Percentiles rank a stretch among this genome's conserved stretches.
These are phyloP conservation scores for Trichophyton rubrum DNA, from an alignment of 2,329 filamentous ascomycete genomes.

Conservation along the genomic window DNA sequence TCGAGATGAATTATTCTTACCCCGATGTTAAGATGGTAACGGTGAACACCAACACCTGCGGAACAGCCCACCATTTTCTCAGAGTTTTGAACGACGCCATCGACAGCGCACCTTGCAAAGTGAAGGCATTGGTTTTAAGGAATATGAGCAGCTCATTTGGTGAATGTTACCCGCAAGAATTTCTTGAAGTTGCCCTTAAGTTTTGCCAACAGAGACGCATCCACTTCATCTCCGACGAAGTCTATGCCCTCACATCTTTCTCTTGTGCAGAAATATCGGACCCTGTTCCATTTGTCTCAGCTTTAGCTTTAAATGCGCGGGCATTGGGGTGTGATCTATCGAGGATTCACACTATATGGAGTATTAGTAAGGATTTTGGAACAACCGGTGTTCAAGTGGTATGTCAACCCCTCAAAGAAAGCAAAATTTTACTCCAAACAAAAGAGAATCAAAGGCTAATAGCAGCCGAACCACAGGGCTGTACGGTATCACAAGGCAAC, in stretches of 20 bases:
- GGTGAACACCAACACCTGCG: constrained; percentile 13
- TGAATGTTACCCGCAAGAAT: constrained; percentile 16
- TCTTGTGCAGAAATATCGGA: constrained; percentile 11
- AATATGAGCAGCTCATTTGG: constrained; percentile 21
- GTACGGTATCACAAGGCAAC: constrained; percentile 18
- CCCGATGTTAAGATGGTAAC: constrained; percentile 13
- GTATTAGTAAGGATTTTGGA: constrained; percentile 16
- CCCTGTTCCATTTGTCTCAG: constrained; percentile 13
- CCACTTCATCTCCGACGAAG: constrained; percentile 21
- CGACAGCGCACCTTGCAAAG: constrained; percentile 10
- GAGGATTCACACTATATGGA: constrained; percentile 16
- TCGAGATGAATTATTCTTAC: constrained; percentile 10
- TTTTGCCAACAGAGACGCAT: constrained; percentile 17
- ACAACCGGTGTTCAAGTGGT: constrained; percentile 15
- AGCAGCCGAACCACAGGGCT: constrained; percentile 11
- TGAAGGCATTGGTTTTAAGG: constrained; percentile 17
- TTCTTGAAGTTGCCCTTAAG: constrained; percentile 14
- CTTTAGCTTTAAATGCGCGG: constrained; percentile 11
- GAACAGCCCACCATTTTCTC: constrained; percentile 12
- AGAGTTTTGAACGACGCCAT: constrained; percentile 13
- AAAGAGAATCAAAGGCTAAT: not conserved
- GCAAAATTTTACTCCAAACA: not conserved
- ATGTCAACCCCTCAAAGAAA: not conserved
- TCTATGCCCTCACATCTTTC: constrained; percentile 17
- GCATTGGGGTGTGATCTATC: constrained; percentile 13